Evolutionary conservation across 345 rosid genomes (phyloP), one percentile per base, ranked within the genome.

Genomic region (Alliaria petiolata): DNA sequence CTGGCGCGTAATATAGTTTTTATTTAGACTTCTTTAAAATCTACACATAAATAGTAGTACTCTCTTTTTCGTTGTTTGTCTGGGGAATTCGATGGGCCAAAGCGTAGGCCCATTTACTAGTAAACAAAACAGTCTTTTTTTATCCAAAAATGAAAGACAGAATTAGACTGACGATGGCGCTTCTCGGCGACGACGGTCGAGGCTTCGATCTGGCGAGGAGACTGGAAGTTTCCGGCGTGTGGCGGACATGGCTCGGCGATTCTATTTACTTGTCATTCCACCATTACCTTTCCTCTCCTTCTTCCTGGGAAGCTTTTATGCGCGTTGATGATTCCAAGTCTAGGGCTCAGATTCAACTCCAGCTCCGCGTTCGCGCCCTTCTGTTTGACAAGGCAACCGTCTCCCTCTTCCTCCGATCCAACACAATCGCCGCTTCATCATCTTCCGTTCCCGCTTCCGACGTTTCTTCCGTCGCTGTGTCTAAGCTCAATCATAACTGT

Each of bases 161-260:
- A 59, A 34, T 45, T 34, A 10, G 26, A 52, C 35, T 26, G 64
- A 68, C 43, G 16, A 92, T 93, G 98, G 81, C 87, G 12, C 81
- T 93, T 5, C 89, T 93, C 36, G 98, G 98, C 68, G 97, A 91
- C 78, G 97, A 93, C 78, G 97, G 95, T 0, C 81, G 82, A 52
- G 97, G 96, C 25, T 93, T 76, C 82, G 97, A 89, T 69, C 86
- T 93, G 10, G 97, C 98, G 13, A 81, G 83, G 63, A 81, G 70
- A 79, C 97, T 91, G 1, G 96, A 93, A 74, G 57, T 81, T 15
- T 57, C 72, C 40, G 96, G 97, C 59, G 89, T 85, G 5, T 93
- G 96, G 97, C 81, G 86, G 47, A 30, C 78, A n/a, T 93, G 98
- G 97, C 89, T 93, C 0, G 98, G 98, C 46, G 97, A 89, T 25